Evolutionary conservation across 225 moss, liverwort and hornwort species (phyloP), one percentile per base, ranked within the genome.

Genomic region (Ulota crispa): DNA sequence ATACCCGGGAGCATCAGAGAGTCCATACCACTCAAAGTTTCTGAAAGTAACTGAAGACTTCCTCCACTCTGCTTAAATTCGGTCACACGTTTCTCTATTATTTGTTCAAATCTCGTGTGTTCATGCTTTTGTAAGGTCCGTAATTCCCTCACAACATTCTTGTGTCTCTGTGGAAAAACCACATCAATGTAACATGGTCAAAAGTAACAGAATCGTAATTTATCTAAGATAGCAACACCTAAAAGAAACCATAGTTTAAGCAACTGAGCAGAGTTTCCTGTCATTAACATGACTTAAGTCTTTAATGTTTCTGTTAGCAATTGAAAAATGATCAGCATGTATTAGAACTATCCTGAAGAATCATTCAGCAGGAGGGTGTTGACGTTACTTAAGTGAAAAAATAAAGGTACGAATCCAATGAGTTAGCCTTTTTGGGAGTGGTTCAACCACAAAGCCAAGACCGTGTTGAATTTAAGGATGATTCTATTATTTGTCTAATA

Each of bases 51-150:
- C 80, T 93, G 93, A 81, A 95, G 91, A 82, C 90, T 95, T 57
- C 95, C 95, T 10, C 95, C 95, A 79, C 85, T 92, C 76, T 81
- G 87, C 72, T 92, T 95, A 57, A 95, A 95, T 61, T 95, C 89
- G 21, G 66, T 86, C 4, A 95, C 91, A 87, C 92, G 77, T 73
- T 92, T 95, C 28, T 89, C 95, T 30, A 93, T 75, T 15, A 95
- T 86, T 32, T 89, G 89, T 81, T 95, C 95, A 68, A 95, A 91
- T 72, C 87, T 91, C 41, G 77, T 53, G 61, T 92, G 82, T 73
- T 95, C 93, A 70, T 95, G 95, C 42, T 91, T 95, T 68, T 93
- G 95, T 18, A 87, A 65, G 69, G 91, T 86, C 70, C 89, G 83
- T 55, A 93, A 84, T 70, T 95, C 95, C 77, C 89, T 92, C 12